Conservation (phyloP, 78 protist species). For the Pigoraptor vietnamica region DNA sequence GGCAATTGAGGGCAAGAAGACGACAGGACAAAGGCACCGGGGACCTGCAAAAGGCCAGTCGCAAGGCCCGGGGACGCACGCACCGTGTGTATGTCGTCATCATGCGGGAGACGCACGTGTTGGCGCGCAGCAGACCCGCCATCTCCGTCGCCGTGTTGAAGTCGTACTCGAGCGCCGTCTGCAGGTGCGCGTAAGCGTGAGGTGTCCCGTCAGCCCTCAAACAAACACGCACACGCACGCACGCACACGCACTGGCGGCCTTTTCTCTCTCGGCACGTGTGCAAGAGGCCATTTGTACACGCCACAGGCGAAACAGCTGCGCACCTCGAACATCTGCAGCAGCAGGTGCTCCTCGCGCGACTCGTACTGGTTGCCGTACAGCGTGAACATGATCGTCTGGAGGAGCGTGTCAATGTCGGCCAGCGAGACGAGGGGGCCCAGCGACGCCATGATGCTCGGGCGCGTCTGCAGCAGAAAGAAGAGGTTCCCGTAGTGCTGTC, state of each 20-base stretch:
- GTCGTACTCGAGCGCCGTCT: neutral
- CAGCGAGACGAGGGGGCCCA: slow-evolving; percentile 36
- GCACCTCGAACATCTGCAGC: slow-evolving; percentile 41
- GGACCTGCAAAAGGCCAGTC: no score
- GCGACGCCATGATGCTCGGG: slow-evolving; percentile 39
- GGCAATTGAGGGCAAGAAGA: no score
- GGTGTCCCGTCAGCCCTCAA: no score
- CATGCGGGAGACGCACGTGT: slow-evolving; percentile 71
- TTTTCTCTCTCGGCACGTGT: no score
- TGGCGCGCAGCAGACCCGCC: slow-evolving; percentile 43
- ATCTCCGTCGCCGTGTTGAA: neutral
- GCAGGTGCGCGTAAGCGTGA: neutral
- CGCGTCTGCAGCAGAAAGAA: slow-evolving; percentile 48
- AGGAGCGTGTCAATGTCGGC: slow-evolving; percentile 40
- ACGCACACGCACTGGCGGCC: neutral
- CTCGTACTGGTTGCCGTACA: slow-evolving; percentile 69
- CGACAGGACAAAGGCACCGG: no score
- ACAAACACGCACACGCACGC: neutral
- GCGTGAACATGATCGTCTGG: slow-evolving; percentile 63
- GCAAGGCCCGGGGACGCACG: neutral
- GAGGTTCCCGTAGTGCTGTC: slow-evolving; percentile 35
- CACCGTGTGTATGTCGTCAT: slow-evolving; percentile 66
- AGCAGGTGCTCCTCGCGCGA: slow-evolving; percentile 64
- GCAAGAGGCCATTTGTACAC: no score
- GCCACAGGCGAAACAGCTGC: no score